phyloP scores from a whole-genome alignment of 164 flowering plant genomes.

The Berberis thunbergii region DNA sequence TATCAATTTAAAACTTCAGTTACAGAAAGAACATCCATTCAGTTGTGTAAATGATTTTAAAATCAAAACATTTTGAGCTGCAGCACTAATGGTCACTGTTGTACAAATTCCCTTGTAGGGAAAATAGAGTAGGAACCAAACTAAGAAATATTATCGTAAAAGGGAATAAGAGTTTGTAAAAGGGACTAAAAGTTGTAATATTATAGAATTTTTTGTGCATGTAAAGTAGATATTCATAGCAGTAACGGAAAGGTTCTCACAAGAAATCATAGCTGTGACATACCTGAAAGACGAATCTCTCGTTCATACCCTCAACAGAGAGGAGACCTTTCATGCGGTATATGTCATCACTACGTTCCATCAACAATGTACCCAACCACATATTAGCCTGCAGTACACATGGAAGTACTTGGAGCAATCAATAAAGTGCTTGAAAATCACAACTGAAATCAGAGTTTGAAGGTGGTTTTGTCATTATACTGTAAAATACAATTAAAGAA shows the following conservation, averaged over 20 bases:
- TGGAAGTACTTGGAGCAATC: background rate
- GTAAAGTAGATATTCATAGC: no score
- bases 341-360: conserved; percentile 90
- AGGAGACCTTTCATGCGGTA: conserved; percentile 96
- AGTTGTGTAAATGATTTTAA: background rate
- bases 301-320: conserved; percentile 83
- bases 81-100: no score
- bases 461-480: background rate
- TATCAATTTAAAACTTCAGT: background rate
- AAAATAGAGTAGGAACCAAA: no score
- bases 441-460: no score
- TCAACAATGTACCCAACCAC: conserved; percentile 81
- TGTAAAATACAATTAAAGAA: background rate
- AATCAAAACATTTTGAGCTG: no score
- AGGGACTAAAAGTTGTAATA: no score
- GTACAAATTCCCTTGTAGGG: no score
- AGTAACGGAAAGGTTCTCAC: no score
- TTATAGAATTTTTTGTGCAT: no score
- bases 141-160: no score
- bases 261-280: background rate
- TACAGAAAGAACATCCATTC: background rate
- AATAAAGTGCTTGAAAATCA: background rate
- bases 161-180: no score
- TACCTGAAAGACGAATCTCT: conserved; percentile 97
- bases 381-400: conserved; percentile 68